phyloP scores from a whole-genome alignment of 2,329 filamentous ascomycete species.

The Coniochaeta prunicola region DNA sequence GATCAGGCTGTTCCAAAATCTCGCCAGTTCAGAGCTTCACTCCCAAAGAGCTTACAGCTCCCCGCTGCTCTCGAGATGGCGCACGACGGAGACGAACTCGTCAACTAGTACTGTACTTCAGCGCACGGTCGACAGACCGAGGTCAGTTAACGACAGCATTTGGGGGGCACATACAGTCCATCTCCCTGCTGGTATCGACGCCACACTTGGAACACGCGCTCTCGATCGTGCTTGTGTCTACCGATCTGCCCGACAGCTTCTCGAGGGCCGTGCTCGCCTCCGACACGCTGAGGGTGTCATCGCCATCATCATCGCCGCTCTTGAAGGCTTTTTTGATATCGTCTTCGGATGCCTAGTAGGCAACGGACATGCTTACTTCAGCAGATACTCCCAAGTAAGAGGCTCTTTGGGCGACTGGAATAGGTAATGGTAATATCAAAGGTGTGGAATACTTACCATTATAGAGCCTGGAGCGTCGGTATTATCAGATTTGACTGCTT shows the following conservation, averaged over 20 bases:
- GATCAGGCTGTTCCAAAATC: neutral
- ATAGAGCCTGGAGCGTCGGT: too few species aligned
- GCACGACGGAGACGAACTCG: neutral
- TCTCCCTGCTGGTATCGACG: conserved; percentile 6
- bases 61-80: neutral
- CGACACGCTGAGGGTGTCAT: conserved; percentile 8
- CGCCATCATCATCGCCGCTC: conserved; percentile 8
- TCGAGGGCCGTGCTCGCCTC: conserved; percentile 8
- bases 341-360: conserved; percentile 5
- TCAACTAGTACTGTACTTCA: conserved; percentile 2
- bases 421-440: too few species aligned
- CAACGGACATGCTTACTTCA: neutral
- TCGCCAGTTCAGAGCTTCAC: neutral
- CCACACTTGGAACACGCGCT: conserved; percentile 6
- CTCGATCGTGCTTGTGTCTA: conserved; percentile 3
- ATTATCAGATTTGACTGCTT: too few species aligned
- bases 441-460: too few species aligned
- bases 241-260: conserved; percentile 7
- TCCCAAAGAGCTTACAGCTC: neutral
- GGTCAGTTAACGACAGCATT: neutral
- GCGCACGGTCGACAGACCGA: neutral
- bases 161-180: conserved; percentile 7
- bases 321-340: conserved; percentile 8
- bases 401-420: neutral
- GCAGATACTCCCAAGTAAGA: neutral